Evolutionary conservation across 176 grass and related monocot genomes (phyloP).

Genomic region (Elymus sibiricus): DNA sequence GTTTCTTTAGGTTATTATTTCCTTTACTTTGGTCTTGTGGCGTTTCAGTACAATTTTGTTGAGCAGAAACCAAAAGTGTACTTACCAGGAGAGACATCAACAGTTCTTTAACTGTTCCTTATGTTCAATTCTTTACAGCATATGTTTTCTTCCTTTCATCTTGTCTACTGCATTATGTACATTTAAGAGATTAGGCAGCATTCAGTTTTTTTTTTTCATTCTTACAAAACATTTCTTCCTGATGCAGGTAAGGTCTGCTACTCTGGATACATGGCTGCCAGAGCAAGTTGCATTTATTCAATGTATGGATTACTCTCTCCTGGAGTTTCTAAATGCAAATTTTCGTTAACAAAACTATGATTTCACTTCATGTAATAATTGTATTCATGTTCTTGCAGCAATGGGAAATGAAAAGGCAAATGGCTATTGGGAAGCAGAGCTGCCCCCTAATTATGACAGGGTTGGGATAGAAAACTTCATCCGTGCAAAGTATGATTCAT

Average conservation of each 20-base stretch:
- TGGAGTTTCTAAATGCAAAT: constrained; percentile 6
- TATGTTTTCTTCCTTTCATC: not conserved
- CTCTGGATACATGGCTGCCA: constrained; percentile 96
- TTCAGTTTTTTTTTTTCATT: not conserved
- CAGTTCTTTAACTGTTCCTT: not conserved
- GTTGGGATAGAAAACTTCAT: constrained; percentile 99
- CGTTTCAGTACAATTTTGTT: not conserved
- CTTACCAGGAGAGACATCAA: not conserved
- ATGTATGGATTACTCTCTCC: constrained; percentile 44
- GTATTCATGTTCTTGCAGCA: constrained; percentile 49
- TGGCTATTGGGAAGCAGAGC: constrained; percentile 93
- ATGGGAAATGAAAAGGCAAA: constrained; percentile 99
- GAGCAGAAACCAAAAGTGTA: not conserved
- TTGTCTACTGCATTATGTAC: not conserved
- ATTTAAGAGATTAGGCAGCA: not conserved
- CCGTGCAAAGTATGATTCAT: constrained; percentile 74
- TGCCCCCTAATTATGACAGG: constrained; percentile 92
- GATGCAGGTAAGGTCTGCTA: constrained; percentile 87
- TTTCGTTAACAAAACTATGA: constrained; percentile 6
- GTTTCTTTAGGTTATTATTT: constrained; percentile 8
- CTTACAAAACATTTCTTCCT: constrained; percentile 1
- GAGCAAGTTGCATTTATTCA: constrained; percentile 99
- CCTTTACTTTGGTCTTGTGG: not conserved
- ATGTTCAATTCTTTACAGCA: not conserved
- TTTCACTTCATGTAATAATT: constrained; percentile 4